A percentile compares a stretch with the other conserved stretches of the same genome.
Conservation (phyloP, 768 basidiomycete genomes). For the Trametopsis cervina region DNA sequence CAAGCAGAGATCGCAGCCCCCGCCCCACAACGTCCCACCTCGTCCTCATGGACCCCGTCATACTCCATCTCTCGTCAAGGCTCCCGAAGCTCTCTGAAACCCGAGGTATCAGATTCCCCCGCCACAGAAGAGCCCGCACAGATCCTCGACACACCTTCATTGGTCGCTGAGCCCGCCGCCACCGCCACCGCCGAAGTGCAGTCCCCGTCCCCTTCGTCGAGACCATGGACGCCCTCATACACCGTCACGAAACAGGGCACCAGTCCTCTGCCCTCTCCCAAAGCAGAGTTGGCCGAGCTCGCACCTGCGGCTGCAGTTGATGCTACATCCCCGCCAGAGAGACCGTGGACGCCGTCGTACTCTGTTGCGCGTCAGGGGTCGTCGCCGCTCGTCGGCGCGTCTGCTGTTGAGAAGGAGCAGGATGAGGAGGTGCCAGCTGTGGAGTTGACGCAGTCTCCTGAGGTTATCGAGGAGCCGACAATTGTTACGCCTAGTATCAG, state of each 20-base stretch:
- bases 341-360: slow-evolving; percentile 23
- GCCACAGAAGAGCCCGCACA: slow-evolving; percentile 1
- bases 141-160: background rate
- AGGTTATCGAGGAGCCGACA: no score
- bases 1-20: slow-evolving; percentile 9
- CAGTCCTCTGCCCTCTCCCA: background rate
- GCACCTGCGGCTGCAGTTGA: background rate
- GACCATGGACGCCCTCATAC: background rate
- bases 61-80: slow-evolving; percentile 15
- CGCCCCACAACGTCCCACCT: background rate
- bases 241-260: background rate
- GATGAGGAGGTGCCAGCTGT: background rate
- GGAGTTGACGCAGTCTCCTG: background rate
- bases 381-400: slow-evolving; percentile 6
- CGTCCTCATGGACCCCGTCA: slow-evolving; percentile 18
- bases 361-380: slow-evolving; percentile 20
- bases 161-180: background rate
- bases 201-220: background rate
- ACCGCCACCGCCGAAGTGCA: background rate
- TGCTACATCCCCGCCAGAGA: no score
- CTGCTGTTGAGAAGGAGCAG: background rate
- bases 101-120: background rate
- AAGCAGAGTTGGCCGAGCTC: background rate
- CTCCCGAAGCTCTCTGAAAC: background rate
- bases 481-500: background rate